Evolutionary conservation across 1,139 yeast genomes (phyloP).

Genomic region (Zygotorulaspora mrakii): DNA sequence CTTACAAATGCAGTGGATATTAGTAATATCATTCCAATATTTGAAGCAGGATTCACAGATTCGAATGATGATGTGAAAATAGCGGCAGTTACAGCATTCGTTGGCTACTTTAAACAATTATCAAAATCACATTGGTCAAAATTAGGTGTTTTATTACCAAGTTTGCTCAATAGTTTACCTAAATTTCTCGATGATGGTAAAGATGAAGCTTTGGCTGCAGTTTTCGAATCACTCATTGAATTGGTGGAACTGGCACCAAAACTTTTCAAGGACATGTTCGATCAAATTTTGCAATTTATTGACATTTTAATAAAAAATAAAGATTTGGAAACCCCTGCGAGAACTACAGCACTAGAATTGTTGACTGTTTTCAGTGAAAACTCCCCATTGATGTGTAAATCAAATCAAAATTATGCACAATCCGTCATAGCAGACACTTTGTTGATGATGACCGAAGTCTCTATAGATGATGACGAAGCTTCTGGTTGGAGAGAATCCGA

Average conservation of each 20-base stretch:
- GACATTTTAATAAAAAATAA: constrained; percentile 75
- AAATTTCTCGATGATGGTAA: constrained; percentile 75
- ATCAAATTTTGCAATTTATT: constrained; percentile 79
- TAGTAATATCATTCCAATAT: constrained; percentile 60
- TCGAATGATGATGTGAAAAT: constrained; percentile 77
- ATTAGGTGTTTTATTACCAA: constrained; percentile 76
- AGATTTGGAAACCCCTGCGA: constrained; percentile 72
- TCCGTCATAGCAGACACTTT: constrained; percentile 71
- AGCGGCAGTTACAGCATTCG: constrained; percentile 89
- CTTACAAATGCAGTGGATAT: constrained; percentile 59
- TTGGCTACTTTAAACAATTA: constrained; percentile 76
- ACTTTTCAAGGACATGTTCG: constrained; percentile 86
- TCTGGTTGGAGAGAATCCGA: constrained; percentile 85
- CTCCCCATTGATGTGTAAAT: constrained; percentile 92
- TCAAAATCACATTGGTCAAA: constrained; percentile 76
- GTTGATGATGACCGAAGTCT: constrained; percentile 88
- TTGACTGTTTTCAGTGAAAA: constrained; percentile 87
- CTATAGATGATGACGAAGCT: constrained; percentile 75
- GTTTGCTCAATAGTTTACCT: constrained; percentile 79
- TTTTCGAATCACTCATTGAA: constrained; percentile 85
- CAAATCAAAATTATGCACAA: constrained; percentile 67
- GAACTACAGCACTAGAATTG: constrained; percentile 84
- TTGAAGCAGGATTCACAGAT: constrained; percentile 78
- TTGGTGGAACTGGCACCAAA: constrained; percentile 92
- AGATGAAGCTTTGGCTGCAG: constrained; percentile 76